Evolutionary conservation across 805 yeast species (phyloP), one percentile per base, ranked within the genome.

Genomic region (Saccharomycopsis vini): DNA sequence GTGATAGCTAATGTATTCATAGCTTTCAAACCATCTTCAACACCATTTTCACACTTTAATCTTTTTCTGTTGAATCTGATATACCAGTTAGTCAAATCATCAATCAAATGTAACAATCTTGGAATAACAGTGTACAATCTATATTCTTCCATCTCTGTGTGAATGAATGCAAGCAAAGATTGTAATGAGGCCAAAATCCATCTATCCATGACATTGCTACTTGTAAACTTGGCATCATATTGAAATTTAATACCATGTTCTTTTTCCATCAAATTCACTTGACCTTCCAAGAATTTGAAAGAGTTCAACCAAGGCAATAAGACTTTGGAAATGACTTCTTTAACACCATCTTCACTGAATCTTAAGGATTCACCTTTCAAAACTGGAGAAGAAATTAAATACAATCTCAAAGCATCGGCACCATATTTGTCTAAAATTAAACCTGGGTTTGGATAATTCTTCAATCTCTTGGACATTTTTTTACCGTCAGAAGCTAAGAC

Each of bases 301-400:
- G 97, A 85, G 71, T 92, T 92, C 88, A 90, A 92, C 98, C 97
- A 94, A 56, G 99, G 99, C 58, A 92, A 72, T 59, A 90, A 69
- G 36, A 92, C 98, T 66, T 89, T 86, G 28, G 97, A 82, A 34
- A 92, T 94, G 60, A 92, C 95, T 66, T 92, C 99, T 59, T 88
- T 87, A 34, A 92, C 98, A 69, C 99, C 99, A 62, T 90, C 97
- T 68, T 92, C 99, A 66, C 88, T 89, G 73, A 92, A 92, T 61
- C 88, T 85, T 73, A 92, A 75, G 41, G 96, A 79, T 69, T 92
- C 99, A 37, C 97, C 98, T 57, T 92, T 83, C 61, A 92, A 73
- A 5, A 94, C 97, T 15, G 98, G 98, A 3, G 98, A 92, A 67
- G 90, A 92, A 67, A 92, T 92, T 68, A 92, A 75, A 62, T 92